Evolutionary conservation across 352 stramenopile species (phyloP).

Genomic region (Elongisporangium prolatum): DNA sequence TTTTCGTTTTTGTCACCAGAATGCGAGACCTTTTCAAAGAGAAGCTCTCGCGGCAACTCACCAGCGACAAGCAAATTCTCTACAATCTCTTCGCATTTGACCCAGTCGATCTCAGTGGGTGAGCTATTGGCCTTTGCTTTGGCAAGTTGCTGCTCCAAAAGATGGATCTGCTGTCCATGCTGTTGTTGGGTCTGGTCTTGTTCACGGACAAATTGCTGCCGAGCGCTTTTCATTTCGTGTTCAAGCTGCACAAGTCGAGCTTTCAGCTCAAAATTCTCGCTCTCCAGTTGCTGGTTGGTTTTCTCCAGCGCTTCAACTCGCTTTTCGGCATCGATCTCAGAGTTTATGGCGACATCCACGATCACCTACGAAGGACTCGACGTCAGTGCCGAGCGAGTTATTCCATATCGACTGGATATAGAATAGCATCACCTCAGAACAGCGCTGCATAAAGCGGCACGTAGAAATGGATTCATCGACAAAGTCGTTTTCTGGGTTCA

Average conservation of each 20-base stretch:
- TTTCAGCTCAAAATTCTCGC: slow-evolving; percentile 37
- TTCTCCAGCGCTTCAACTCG: slow-evolving; percentile 48
- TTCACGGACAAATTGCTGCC: too few relatives aligned
- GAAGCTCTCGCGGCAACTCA: slow-evolving; percentile 32
- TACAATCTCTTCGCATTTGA: slow-evolving; percentile 50
- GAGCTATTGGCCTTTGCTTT: slow-evolving; percentile 12
- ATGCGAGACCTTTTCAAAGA: slow-evolving; percentile 12
- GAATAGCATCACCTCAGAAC: slow-evolving; percentile 67
- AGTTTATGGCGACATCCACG: slow-evolving; percentile 64
- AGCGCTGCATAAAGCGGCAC: slow-evolving; percentile 95
- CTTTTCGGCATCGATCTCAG: slow-evolving; percentile 63
- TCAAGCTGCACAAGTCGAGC: slow-evolving; percentile 40
- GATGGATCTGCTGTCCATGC: slow-evolving; percentile 25
- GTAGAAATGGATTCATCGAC: slow-evolving; percentile 93
- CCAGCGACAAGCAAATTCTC: slow-evolving; percentile 45
- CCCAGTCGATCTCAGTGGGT: slow-evolving; percentile 29
- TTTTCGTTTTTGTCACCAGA: slow-evolving; percentile 21
- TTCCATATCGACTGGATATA: not conserved
- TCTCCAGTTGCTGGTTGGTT: slow-evolving; percentile 39
- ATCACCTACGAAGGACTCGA: slow-evolving; percentile 12
- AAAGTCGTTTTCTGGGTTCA: slow-evolving; percentile 88
- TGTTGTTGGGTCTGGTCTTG: slow-evolving; percentile 9
- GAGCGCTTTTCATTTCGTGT: slow-evolving; percentile 20
- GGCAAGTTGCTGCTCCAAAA: slow-evolving; percentile 26
- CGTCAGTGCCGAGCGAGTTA: not conserved